Evolutionary conservation across 225 moss, liverwort and hornwort species (phyloP), one percentile per base, ranked within the genome.

Genomic region (Thuidium tamariscinum): DNA sequence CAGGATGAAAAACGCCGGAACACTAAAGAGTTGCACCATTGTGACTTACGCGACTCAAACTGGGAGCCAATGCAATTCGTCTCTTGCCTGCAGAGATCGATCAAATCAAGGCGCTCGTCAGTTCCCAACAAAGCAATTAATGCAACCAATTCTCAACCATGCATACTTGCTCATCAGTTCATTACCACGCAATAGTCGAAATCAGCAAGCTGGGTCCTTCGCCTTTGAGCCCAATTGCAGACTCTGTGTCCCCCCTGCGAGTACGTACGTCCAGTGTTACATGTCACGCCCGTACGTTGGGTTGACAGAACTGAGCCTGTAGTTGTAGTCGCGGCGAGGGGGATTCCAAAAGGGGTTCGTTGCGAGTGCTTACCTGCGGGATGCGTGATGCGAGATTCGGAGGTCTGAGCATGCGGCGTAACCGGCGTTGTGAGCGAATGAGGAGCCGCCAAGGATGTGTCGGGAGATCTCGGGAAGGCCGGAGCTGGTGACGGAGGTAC

Each of bases 1-100:
- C 6, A 91, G 72, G 44, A 95, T 93, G 88, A 95, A 93, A 63
- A 95, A 95, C 66, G 92, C 93, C 41, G 95, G 93, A 5, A 95
- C 90, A 36, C 92, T 95, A 73, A 95, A 95, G 16, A 93, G 59
- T 67, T 89, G 29, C 82, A 92, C 93, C 95, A 95, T 95, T 56
- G 88, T 90, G 90, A 21, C 37, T 21, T 12, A 19, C 14, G 51
- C 51, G 15, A 8, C 34, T 18, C 30, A 19, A 22, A 55, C 30
- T 39, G 15, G 52, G 16, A 49, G 17, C 7, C n/a, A 12, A 49
- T 9, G 4, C 59, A 29, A 32, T 60, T 42, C 79, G 41, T 23
- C 23, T 32, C 80, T n/a, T 16, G 32, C 79, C 59, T 61, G 79
- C 80, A 80, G n/a, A 22, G 46, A 16, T 22, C 23, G 16, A 34